Percentiles rank a stretch among this genome's conserved stretches.
phyloP scores from a whole-genome alignment of 345 rosid species.

The Durio zibethinus region DNA sequence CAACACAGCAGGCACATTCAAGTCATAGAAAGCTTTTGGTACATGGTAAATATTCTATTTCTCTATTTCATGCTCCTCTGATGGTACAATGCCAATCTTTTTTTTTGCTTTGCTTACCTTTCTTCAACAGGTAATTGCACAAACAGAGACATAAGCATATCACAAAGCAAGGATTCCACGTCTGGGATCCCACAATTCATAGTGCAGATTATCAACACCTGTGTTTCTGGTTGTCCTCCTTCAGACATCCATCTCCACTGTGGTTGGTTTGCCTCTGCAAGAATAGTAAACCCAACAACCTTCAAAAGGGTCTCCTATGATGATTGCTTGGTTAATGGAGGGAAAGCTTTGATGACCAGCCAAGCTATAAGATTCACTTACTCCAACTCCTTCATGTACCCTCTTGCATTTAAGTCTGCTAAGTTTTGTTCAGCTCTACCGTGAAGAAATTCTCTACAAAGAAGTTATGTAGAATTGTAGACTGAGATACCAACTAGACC shows the following conservation, averaged over 20 bases:
- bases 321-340: constrained; percentile 56
- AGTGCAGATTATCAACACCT: constrained; percentile 55
- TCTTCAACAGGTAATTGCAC: constrained; percentile 34
- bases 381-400: constrained; percentile 58
- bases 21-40: constrained; percentile 32
- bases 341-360: constrained; percentile 37
- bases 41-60: constrained; percentile 28
- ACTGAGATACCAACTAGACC: too few relatives aligned
- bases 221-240: constrained; percentile 42
- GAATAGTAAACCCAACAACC: constrained; percentile 41
- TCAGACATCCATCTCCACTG: constrained; percentile 48
- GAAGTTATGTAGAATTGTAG: neutral
- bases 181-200: constrained; percentile 52
- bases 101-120: neutral
- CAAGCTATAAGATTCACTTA: constrained; percentile 49
- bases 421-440: constrained; percentile 33
- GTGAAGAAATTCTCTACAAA: too few relatives aligned
- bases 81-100: too few relatives aligned
- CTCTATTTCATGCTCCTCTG: neutral
- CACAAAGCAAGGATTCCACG: constrained; percentile 42
- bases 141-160: constrained; percentile 47
- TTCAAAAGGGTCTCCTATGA: constrained; percentile 54
- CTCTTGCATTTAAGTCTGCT: constrained; percentile 44
- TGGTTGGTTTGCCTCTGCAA: constrained; percentile 60
- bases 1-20: neutral